A percentile compares a stretch with the other conserved stretches of the same genome.
These are phyloP conservation scores for Zasmidium citrigriseum DNA, from an alignment of 2,329 filamentous ascomycete genomes.

Conservation along the genomic window DNA sequence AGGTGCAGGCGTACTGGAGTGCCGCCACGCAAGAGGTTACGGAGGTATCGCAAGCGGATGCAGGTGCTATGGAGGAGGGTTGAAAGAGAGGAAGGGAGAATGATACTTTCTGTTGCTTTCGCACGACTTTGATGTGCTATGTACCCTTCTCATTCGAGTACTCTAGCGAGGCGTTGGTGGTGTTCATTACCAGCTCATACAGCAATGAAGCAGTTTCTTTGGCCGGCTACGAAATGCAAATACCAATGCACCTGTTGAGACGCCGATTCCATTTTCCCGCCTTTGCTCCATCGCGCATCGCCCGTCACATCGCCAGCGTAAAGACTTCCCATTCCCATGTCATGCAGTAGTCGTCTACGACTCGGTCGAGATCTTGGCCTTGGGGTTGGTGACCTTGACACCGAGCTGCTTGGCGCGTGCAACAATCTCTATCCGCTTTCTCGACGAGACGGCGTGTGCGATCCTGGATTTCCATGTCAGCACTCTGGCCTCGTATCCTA, in stretches of 20 bases:
- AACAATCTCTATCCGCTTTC: conserved; percentile 98
- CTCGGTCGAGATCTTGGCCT: conserved; percentile 98
- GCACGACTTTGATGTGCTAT: conserved; percentile 24
- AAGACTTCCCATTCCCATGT: conserved; percentile 11
- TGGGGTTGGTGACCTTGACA: conserved; percentile 99
- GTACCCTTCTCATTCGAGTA: conserved; percentile 21
- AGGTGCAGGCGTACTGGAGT: conserved; percentile 63
- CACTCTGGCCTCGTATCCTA: conserved; percentile 5
- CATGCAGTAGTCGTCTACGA: conserved; percentile 45
- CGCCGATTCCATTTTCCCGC: conserved; percentile 19
- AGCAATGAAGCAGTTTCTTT: conserved; percentile 4
- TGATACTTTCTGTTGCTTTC: conserved; percentile 21
- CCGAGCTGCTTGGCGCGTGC: conserved; percentile 95
- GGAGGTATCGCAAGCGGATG: conserved; percentile 25
- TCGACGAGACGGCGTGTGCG: conserved; percentile 93
- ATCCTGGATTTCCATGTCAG: conserved; percentile 66
- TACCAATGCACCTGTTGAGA: conserved; percentile 17
- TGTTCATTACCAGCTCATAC: conserved; percentile 18
- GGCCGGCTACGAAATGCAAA: conserved; percentile 23
- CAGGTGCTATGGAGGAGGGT: conserved; percentile 32
- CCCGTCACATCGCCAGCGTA: conserved; percentile 17
- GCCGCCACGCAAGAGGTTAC: conserved; percentile 36
- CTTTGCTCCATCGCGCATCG: conserved; percentile 13
- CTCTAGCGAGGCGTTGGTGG: conserved; percentile 36
- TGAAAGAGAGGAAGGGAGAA: conserved; percentile 13